phyloP scores from a whole-genome alignment of 208 protist genomes.

The Leishmania guyanensis region DNA sequence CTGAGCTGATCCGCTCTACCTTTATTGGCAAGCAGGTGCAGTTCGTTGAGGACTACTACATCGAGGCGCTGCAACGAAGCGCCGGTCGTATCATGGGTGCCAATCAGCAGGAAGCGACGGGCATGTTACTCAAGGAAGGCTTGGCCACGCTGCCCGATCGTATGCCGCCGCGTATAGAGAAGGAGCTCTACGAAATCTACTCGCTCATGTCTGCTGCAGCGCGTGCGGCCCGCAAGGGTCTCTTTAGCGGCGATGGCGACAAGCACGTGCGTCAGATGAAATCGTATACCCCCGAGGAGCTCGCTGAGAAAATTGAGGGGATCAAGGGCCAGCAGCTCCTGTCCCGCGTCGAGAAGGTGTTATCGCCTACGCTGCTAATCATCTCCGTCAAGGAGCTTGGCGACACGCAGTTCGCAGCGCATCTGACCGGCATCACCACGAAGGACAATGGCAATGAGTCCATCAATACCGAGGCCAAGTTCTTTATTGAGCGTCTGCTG shows the following conservation, averaged over 20 bases:
- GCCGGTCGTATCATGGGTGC: conserved; percentile 57
- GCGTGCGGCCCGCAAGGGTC: conserved; percentile 53
- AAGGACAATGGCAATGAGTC: conserved; percentile 56
- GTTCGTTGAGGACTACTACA: conserved; percentile 88
- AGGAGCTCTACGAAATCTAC: conserved; percentile 71
- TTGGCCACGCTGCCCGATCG: conserved; percentile 66
- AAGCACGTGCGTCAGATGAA: conserved; percentile 66
- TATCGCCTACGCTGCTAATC: conserved; percentile 62
- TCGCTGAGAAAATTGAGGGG: conserved; percentile 35
- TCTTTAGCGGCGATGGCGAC: conserved; percentile 64
- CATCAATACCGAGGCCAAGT: conserved; percentile 52
- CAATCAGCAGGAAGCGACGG: conserved; percentile 59
- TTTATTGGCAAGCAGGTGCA: conserved; percentile 89
- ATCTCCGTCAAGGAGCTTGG: conserved; percentile 56
- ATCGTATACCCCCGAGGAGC: conserved; percentile 53
- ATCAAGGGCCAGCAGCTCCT: conserved; percentile 63
- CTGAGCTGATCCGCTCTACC: conserved; percentile 76
- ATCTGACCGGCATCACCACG: conserved; percentile 80
- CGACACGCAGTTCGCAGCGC: conserved; percentile 64
- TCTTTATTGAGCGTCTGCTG: conserved; percentile 78
- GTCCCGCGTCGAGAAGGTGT: conserved; percentile 79
- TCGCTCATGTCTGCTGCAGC: conserved; percentile 53
- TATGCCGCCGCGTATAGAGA: conserved; percentile 66
- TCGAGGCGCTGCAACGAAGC: conserved; percentile 77
- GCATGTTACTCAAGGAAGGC: conserved; percentile 75